Conservation (phyloP, 306 rosid species). For the Cajanus cajan region DNA sequence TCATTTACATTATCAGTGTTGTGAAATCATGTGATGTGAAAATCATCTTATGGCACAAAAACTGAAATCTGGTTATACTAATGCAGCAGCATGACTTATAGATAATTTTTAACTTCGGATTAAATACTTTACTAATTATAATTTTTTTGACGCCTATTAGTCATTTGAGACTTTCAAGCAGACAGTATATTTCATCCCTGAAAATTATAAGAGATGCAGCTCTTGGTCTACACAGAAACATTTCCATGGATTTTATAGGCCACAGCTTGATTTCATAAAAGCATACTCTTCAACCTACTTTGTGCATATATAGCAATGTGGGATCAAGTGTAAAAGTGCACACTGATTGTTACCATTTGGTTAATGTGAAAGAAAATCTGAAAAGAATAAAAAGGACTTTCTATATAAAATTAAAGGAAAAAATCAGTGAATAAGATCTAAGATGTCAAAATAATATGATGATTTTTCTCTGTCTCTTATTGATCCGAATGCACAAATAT, state of each 20-base stretch:
- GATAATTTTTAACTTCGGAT: neutral
- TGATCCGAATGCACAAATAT: too few relatives aligned
- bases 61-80: neutral
- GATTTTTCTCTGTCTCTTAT: too few relatives aligned
- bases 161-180: constrained; percentile 10
- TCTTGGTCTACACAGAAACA: neutral
- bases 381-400: neutral
- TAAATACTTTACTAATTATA: neutral
- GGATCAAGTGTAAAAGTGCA: constrained; percentile 15
- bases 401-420: neutral
- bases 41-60: constrained; percentile 1
- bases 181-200: neutral
- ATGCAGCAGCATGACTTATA: neutral
- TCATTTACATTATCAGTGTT: neutral
- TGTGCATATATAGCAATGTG: neutral
- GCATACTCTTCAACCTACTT: too few relatives aligned
- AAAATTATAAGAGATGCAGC: neutral
- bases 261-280: neutral
- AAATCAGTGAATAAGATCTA: neutral
- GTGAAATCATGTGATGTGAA: neutral
- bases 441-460: too few relatives aligned
- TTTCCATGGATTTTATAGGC: neutral
- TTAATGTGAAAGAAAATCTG: neutral
- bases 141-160: neutral
- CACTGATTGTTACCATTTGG: neutral